A percentile compares a stretch with the other conserved stretches of the same genome.
Conservation (phyloP, 2,329 filamentous ascomycete genomes). For the Lachnellula suecica region DNA sequence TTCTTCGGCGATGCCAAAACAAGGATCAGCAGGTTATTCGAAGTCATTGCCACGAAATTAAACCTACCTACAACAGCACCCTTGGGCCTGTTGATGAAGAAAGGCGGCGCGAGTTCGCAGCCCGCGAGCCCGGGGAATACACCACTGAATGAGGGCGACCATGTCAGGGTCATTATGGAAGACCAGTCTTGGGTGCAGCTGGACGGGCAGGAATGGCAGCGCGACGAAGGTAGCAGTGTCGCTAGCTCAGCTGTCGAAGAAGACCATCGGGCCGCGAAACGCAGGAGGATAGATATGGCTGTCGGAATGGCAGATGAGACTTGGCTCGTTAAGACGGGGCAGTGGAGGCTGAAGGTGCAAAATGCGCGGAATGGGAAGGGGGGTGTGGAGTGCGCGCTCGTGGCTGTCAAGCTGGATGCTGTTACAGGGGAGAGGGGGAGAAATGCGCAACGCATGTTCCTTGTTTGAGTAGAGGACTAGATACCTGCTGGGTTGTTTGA, state of each 20-base stretch:
- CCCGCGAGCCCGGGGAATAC: conserved; percentile 68
- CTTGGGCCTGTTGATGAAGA: conserved; percentile 65
- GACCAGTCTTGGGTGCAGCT: conserved; percentile 57
- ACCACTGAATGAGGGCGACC: conserved; percentile 63
- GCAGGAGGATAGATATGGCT: conserved; percentile 7
- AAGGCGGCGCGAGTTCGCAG: conserved; percentile 60
- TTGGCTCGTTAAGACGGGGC: conserved; percentile 67
- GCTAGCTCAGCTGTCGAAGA: conserved; percentile 11
- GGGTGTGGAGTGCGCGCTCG: conserved; percentile 67
- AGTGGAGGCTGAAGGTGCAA: conserved; percentile 72
- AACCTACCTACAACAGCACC: conserved; percentile 63
- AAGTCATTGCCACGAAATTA: conserved; percentile 79
- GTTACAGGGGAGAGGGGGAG: conserved; percentile 63
- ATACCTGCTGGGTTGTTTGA: not conserved
- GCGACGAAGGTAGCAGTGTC: conserved; percentile 7
- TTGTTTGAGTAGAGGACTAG: conserved; percentile 36
- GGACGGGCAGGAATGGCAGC: conserved; percentile 46
- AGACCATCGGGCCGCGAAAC: conserved; percentile 10
- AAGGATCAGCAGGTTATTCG: conserved; percentile 71
- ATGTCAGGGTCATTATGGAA: conserved; percentile 64
- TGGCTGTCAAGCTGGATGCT: conserved; percentile 75
- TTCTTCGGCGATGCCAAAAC: conserved; percentile 72
- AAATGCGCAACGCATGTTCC: conserved; percentile 65
- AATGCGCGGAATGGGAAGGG: conserved; percentile 45
- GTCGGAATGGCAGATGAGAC: conserved; percentile 22